Evolutionary conservation across 257 asterid genomes (phyloP).

Genomic region (Salvia miltiorrhiza): DNA sequence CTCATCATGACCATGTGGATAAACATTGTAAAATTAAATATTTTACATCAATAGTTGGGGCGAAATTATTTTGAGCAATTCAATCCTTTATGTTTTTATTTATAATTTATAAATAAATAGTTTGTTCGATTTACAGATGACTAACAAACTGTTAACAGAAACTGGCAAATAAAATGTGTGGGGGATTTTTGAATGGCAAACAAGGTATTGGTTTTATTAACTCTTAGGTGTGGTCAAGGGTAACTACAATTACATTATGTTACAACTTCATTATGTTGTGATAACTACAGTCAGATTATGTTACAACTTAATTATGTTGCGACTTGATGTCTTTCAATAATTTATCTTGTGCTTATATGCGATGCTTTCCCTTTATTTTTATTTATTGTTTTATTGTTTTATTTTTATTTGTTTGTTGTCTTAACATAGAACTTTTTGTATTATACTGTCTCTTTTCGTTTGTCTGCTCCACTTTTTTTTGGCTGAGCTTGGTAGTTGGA

Average conservation of each 20-base stretch:
- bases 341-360: neutral
- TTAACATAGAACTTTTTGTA: neutral
- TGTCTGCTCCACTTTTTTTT: neutral
- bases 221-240: neutral
- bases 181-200: too few species aligned
- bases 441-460: neutral
- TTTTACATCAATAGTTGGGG: too few species aligned
- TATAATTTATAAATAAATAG: too few species aligned
- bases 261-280: too few species aligned
- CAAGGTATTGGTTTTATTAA: too few species aligned
- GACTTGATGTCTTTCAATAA: neutral
- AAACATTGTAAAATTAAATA: neutral
- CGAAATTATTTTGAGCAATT: too few species aligned
- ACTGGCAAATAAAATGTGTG: too few species aligned
- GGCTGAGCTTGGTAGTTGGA: constrained; percentile 13
- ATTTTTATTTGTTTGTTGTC: neutral
- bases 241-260: neutral
- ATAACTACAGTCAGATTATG: too few species aligned
- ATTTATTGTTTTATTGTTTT: neutral
- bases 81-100: too few species aligned
- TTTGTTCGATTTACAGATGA: too few species aligned
- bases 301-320: neutral
- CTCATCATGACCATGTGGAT: neutral
- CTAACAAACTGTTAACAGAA: too few species aligned
- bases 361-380: neutral